phyloP scores from a whole-genome alignment of 1,284 basidiomycete genomes.

The Rugosomyces carneus region DNA sequence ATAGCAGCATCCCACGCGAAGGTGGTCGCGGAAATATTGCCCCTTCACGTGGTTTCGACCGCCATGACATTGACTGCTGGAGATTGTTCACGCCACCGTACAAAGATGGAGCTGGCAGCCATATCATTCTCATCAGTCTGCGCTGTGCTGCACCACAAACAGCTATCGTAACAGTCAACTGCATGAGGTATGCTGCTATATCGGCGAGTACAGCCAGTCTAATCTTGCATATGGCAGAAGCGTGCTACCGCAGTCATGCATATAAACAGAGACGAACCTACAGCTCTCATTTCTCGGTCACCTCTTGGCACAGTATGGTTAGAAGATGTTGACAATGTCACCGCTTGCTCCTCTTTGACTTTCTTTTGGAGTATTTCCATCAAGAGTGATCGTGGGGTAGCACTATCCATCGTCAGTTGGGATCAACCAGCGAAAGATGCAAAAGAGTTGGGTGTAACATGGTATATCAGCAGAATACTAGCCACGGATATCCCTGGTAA shows the following conservation, averaged over 20 bases:
- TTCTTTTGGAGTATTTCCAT: not conserved
- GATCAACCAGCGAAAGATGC: not conserved
- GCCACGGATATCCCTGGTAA: constrained; percentile 1
- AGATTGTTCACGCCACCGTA: not conserved
- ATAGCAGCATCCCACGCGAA: not conserved
- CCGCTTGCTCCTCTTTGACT: constrained; percentile 6
- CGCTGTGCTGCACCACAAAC: not conserved
- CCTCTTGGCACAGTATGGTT: not conserved
- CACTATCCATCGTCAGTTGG: constrained; percentile 1
- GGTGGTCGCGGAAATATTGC: not conserved
- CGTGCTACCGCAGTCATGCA: not conserved
- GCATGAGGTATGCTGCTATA: not conserved
- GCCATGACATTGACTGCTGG: not conserved
- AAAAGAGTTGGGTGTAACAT: not conserved
- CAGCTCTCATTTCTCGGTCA: not conserved
- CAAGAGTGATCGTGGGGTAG: not conserved
- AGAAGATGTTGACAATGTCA: constrained; percentile 3
- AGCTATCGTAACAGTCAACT: not conserved
- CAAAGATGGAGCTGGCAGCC: not conserved
- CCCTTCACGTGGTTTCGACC: not conserved
- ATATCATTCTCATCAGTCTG: not conserved
- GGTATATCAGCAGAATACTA: not conserved
- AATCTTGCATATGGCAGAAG: not conserved
- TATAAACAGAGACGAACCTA: not conserved
- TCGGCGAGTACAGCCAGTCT: not conserved